Conservation (phyloP, 2,329 filamentous ascomycete genomes). For the Arthrobotrys sinensis region DNA sequence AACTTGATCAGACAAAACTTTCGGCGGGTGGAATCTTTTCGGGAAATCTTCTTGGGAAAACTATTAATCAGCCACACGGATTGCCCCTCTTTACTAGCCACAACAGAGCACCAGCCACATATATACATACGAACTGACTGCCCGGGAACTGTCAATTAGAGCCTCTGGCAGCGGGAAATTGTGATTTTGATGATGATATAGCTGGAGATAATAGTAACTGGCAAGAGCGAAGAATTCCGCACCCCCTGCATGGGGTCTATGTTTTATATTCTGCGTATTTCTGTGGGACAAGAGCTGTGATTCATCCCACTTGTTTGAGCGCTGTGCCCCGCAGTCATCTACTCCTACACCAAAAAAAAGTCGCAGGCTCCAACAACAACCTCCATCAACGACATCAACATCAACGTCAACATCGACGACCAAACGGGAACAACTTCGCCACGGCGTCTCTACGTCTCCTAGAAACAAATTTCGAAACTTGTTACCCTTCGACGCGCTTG, state of each 20-base stretch:
- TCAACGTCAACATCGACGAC: neutral
- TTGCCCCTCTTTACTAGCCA: slow-evolving; percentile 5
- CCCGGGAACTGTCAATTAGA: too few relatives aligned
- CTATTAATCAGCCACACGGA: slow-evolving; percentile 14
- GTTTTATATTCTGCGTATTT: slow-evolving; percentile 6
- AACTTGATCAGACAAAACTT: too few relatives aligned
- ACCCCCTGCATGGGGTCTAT: neutral
- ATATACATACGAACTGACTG: neutral
- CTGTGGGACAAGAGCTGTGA: slow-evolving; percentile 7
- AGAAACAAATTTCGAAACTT: slow-evolving; percentile 33
- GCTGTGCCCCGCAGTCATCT: slow-evolving; percentile 53
- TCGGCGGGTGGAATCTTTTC: too few relatives aligned
- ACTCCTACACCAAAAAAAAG: slow-evolving; percentile 31
- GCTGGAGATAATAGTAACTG: neutral
- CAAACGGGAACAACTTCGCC: neutral
- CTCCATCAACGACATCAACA: slow-evolving; percentile 30
- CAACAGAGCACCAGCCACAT: neutral
- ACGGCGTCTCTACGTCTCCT: neutral
- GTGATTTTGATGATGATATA: neutral
- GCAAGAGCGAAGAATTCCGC: too few relatives aligned
- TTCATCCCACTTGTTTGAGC: slow-evolving; percentile 49
- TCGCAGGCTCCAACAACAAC: slow-evolving; percentile 26
- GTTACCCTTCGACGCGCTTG: slow-evolving; percentile 1
- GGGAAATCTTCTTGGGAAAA: too few relatives aligned
- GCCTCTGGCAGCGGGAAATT: too few relatives aligned